These are phyloP conservation scores for Blastomyces gilchristii DNA, from an alignment of 2,329 filamentous ascomycete species.

Conservation along the genomic window DNA sequence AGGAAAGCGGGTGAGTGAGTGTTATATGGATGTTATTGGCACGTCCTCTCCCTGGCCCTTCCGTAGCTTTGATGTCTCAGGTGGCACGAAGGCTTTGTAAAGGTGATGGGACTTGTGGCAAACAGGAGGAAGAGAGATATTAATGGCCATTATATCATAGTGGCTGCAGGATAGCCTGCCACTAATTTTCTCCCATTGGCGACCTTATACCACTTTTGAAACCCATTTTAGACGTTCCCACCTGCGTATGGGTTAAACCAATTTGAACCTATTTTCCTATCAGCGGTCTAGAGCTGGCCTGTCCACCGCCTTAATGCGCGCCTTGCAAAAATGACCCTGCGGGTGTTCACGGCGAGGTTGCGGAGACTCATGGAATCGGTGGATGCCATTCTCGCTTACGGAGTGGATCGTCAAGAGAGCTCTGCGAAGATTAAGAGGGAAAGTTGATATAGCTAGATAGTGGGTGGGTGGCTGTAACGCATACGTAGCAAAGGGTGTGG, in stretches of 20 bases:
- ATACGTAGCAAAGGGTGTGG: not conserved
- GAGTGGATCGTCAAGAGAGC: not conserved
- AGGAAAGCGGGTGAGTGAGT: not conserved
- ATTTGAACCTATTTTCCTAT: not conserved
- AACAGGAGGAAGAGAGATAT: not conserved
- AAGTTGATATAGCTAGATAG: not conserved
- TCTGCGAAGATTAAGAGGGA: not conserved
- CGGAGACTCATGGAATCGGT: not conserved
- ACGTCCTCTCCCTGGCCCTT: not conserved
- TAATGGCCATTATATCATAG: not conserved
- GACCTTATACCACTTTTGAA: not conserved
- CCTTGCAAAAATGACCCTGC: not conserved
- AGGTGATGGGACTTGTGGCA: not conserved
- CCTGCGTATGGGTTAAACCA: not conserved
- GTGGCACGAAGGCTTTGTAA: not conserved
- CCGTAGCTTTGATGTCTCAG: not conserved
- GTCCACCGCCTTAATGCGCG: not conserved
- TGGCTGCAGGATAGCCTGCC: not conserved
- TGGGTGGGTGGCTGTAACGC: not conserved
- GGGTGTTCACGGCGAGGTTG: not conserved
- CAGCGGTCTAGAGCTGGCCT: not conserved
- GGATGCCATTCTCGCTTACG: not conserved
- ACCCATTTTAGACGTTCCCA: not conserved
- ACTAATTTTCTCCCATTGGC: not conserved
- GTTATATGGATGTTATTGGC: conserved; percentile 2